These are phyloP conservation scores for Ichthyophonus hoferi DNA, from an alignment of 208 protist genomes.

Conservation along the genomic window DNA sequence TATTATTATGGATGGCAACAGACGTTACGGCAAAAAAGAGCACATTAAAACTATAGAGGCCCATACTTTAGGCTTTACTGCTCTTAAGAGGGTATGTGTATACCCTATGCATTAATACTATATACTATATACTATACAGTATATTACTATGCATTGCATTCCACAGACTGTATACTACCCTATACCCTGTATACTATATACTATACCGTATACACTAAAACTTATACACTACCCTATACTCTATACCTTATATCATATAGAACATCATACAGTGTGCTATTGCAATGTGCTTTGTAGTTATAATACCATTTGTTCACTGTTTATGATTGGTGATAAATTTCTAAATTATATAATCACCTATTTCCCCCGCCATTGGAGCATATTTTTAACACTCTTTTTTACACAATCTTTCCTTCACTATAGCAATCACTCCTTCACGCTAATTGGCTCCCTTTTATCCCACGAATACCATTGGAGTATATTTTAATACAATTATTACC, in stretches of 20 bases:
- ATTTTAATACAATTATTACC: neutral
- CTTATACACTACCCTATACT: no score
- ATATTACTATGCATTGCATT: neutral
- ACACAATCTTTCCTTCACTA: neutral
- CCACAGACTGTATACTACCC: neutral
- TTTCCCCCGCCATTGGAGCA: no score
- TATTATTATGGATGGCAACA: conserved; percentile 80
- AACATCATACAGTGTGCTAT: no score
- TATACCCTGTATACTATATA: neutral
- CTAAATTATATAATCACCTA: no score
- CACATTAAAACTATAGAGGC: conserved; percentile 50
- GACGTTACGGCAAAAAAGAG: conserved; percentile 58
- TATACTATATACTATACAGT: neutral
- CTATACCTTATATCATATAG: no score
- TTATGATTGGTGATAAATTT: no score
- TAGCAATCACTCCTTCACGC: neutral
- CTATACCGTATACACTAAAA: neutral
- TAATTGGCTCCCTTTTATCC: neutral
- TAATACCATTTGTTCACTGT: no score
- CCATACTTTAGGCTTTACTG: conserved; percentile 55
- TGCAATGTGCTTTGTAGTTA: no score
- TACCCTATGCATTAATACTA: neutral
- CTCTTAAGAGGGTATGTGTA: neutral
- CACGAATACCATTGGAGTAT: neutral
- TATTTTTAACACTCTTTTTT: no score